Conservation (phyloP, 1,284 basidiomycete genomes). For the Pseudozyma pruni region DNA sequence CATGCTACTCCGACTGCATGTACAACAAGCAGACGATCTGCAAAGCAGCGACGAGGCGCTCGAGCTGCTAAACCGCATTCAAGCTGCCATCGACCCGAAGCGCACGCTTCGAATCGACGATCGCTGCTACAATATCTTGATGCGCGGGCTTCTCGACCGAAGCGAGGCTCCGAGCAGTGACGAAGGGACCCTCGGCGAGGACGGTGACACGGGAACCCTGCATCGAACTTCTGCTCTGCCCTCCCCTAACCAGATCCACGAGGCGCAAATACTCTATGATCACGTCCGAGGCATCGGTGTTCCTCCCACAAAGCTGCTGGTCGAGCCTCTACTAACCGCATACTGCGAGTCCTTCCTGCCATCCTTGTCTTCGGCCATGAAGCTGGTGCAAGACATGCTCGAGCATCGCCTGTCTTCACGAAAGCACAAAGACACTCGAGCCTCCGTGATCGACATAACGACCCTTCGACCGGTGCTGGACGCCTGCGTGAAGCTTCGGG, state of each 20-base stretch:
- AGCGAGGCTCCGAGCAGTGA: background rate
- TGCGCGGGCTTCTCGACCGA: constrained; percentile 20
- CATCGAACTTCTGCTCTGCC: constrained; percentile 4
- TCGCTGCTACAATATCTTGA: constrained; percentile 24
- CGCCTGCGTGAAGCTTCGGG: constrained; percentile 45
- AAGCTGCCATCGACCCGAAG: constrained; percentile 12
- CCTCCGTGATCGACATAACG: constrained; percentile 1
- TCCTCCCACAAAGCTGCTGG: constrained; percentile 35
- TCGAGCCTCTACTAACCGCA: constrained; percentile 49
- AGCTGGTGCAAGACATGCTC: constrained; percentile 44
- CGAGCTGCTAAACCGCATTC: constrained; percentile 28
- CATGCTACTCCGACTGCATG: constrained; percentile 28
- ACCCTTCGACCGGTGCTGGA: constrained; percentile 38
- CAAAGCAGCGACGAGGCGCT: constrained; percentile 55
- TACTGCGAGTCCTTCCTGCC: constrained; percentile 57
- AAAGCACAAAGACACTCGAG: background rate
- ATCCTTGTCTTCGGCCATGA: constrained; percentile 37
- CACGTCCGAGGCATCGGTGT: constrained; percentile 26
- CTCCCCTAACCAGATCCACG: constrained; percentile 42
- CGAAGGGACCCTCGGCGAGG: background rate
- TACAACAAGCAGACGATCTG: constrained; percentile 19
- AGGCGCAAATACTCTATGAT: constrained; percentile 52
- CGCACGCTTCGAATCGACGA: constrained; percentile 14
- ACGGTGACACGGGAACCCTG: background rate
- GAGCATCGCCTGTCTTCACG: constrained; percentile 1